Base-by-base conservation (phyloP, 495 filamentous ascomycete species). In the Podospora australis region DNA sequence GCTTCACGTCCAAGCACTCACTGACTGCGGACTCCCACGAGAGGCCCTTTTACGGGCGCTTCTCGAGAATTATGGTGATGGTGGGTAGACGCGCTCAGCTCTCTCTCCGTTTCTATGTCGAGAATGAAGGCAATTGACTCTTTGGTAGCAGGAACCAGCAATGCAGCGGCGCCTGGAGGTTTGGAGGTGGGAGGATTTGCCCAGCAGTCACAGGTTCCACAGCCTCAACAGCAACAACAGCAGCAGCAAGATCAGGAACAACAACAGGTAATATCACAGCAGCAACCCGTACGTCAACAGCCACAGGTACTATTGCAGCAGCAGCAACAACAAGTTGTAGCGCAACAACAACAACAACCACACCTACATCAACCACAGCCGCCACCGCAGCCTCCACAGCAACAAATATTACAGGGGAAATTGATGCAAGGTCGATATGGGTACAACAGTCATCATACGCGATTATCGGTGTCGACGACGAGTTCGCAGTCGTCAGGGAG, bases 401-500 rank as follows among this genome's bases (percentile, higher is more conserved):
- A 55, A 11, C 36, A 32, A 16, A 17, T 34, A 14, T 13, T 38
- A 26, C 30, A 34, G 21, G 35, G 20, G 22, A 54, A 56, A 39
- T 26, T 49, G 36, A 28, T 32, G 20, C 45, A 41, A n/a, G 38
- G 32, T 14, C n/a, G 22, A 2, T 25, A 25, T 43, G 40, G 40
- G 16, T 43, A n/a, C 40, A 21, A 43, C n/a, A n/a, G n/a, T 8
- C 36, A 46, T 47, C 55, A 60, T 32, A 53, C 54, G 17, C 52
- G 60, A 14, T 29, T 63, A n/a, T 68, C 65, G 25, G 52, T 68
- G 16, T 68, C 65, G 29, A 66, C 65, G 7, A 60, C 59, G 8
- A 68, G 65, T 45, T 66, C 65, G 5, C 44, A 57, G 11, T 68
- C 65, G 13, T 65, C 65, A 7, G 63, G 59, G 26, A 55, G 58